Evolutionary conservation across 768 basidiomycete genomes (phyloP).

Genomic region (Suillus sp.): DNA sequence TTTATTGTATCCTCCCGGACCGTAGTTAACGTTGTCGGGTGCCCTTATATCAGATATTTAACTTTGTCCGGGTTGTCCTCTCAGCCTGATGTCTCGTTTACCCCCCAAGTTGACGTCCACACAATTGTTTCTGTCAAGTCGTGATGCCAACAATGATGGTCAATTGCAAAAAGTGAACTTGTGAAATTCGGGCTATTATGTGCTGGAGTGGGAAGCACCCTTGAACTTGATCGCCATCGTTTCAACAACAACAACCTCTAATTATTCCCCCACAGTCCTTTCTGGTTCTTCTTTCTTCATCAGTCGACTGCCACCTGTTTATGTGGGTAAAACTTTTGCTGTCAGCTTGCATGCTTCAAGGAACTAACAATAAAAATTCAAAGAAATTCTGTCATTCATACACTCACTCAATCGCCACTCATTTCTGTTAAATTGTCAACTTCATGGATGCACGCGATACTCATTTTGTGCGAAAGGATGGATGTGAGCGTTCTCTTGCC

Average conservation of each 20-base stretch:
- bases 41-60: neutral
- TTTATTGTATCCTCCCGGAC: constrained; percentile 5
- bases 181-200: no score
- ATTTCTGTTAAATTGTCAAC: constrained; percentile 24
- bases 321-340: constrained; percentile 11
- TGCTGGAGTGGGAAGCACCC: constrained; percentile 21
- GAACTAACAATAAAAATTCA: constrained; percentile 4
- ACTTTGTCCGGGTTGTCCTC: neutral
- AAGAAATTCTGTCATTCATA: constrained; percentile 2
- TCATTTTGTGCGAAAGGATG: constrained; percentile 25
- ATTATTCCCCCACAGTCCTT: constrained; percentile 8
- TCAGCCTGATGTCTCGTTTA: neutral
- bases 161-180: neutral
- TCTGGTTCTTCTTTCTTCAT: constrained; percentile 6
- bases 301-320: constrained; percentile 16
- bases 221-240: neutral
- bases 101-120: constrained; percentile 7
- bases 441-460: constrained; percentile 24
- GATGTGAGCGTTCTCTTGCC: constrained; percentile 26
- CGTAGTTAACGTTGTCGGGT: neutral
- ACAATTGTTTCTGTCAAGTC: constrained; percentile 17
- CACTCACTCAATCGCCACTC: constrained; percentile 22
- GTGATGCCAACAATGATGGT: constrained; percentile 36
- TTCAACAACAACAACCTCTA: neutral
- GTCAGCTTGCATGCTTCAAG: constrained; percentile 1